Evolutionary conservation across 2,329 filamentous ascomycete species (phyloP).

Genomic region (Metarhizium anisopliae): DNA sequence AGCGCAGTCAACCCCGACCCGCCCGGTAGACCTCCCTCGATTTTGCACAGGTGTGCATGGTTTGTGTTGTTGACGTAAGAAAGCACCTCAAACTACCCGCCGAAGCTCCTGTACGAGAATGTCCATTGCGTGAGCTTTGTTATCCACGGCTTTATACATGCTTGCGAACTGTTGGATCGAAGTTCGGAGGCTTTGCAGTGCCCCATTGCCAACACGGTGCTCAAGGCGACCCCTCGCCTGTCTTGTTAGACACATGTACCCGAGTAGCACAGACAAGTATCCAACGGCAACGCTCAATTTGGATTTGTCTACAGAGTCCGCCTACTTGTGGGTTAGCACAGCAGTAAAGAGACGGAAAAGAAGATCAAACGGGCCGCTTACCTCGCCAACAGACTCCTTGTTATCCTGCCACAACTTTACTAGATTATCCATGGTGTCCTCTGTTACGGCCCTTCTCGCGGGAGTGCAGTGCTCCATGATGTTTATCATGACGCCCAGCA

Average conservation of each 20-base stretch:
- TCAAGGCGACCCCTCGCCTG: constrained; percentile 35
- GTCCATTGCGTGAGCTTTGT: constrained; percentile 30
- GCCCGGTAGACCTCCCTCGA: not conserved
- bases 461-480: constrained; percentile 67
- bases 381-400: constrained; percentile 56
- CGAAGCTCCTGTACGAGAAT: constrained; percentile 28
- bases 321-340: constrained; percentile 30
- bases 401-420: constrained; percentile 60
- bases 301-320: constrained; percentile 64
- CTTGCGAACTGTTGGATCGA: constrained; percentile 47
- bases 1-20: too few species aligned
- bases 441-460: constrained; percentile 37
- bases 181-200: constrained; percentile 35
- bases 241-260: constrained; percentile 61
- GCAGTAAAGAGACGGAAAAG: not conserved
- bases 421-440: constrained; percentile 45
- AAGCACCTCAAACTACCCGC: not conserved
- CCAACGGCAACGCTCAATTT: constrained; percentile 76
- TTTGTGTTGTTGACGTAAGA: not conserved
- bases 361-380: constrained; percentile 32
- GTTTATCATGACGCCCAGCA: constrained; percentile 79
- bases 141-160: constrained; percentile 41
- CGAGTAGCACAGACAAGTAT: constrained; percentile 76
- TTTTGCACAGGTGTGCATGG: not conserved
- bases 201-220: constrained; percentile 31